Evolutionary conservation across 2,329 filamentous ascomycete genomes (phyloP).

Genomic region (Calonectria leucothoes): DNA sequence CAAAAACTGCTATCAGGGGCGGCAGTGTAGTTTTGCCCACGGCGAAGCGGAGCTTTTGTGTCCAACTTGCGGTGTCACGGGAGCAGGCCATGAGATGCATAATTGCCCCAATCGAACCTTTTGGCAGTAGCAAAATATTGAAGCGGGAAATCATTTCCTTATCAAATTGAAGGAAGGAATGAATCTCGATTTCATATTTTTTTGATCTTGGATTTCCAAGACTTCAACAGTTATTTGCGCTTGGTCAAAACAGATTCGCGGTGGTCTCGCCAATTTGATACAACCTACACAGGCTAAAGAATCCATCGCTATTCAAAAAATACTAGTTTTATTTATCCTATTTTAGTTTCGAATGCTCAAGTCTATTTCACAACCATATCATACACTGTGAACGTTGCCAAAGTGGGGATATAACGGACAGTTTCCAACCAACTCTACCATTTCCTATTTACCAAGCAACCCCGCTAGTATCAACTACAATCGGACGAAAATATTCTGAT

Average conservation of each 20-base stretch:
- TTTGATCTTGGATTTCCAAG: background rate
- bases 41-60: background rate
- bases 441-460: no score
- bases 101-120: background rate
- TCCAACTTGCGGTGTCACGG: background rate
- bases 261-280: background rate
- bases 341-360: background rate
- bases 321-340: background rate
- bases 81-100: background rate
- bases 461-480: no score
- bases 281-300: background rate
- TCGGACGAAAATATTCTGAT: no score
- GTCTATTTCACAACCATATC: background rate
- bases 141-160: background rate
- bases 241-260: background rate
- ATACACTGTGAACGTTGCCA: background rate
- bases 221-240: background rate
- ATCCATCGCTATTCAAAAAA: background rate
- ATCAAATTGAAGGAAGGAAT: background rate
- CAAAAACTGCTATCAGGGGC: background rate
- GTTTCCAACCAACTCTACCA: no score
- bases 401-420: no score
- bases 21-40: background rate
- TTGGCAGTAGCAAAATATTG: background rate
- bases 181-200: no score